Percentiles rank a stretch among this genome's conserved stretches.
These are phyloP conservation scores for Monilinia aucupariae DNA, from an alignment of 2,329 filamentous ascomycete genomes.

Conservation along the genomic window DNA sequence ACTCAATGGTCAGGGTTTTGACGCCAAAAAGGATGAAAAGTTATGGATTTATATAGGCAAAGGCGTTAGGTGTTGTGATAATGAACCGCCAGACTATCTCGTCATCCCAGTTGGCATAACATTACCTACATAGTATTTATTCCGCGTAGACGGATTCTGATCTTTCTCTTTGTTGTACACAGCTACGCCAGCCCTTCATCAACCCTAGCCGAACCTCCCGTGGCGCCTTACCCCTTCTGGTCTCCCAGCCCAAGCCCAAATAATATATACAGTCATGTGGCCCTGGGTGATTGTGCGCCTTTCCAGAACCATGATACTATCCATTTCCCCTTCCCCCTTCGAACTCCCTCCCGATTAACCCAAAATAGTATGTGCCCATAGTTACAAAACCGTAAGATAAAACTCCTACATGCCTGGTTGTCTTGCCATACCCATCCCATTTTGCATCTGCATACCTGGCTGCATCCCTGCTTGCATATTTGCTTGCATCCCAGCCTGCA, in stretches of 20 bases:
- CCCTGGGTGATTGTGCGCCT: neutral
- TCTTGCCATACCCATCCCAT: constrained; percentile 31
- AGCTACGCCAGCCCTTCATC: neutral
- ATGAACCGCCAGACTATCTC: neutral
- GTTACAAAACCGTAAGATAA: neutral
- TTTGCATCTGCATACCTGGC: constrained; percentile 30
- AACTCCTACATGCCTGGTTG: constrained; percentile 15
- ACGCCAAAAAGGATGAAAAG: neutral
- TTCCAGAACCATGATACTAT: neutral
- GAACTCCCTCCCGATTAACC: constrained; percentile 3
- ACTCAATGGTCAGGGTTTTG: neutral
- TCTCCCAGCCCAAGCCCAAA: neutral
- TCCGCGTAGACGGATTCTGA: neutral
- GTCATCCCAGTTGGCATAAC: neutral
- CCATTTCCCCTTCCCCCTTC: neutral
- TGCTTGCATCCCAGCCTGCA: constrained; percentile 21
- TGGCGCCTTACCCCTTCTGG: constrained; percentile 2
- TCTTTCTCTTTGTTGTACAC: neutral
- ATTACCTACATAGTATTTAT: neutral
- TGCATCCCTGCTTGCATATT: constrained; percentile 24
- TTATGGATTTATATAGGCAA: neutral
- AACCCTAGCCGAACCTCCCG: neutral
- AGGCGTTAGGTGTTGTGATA: neutral
- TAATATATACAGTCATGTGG: neutral
- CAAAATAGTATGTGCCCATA: neutral